Conservation (phyloP, 2,329 filamentous ascomycete species). For the Spiromastix sp. region DNA sequence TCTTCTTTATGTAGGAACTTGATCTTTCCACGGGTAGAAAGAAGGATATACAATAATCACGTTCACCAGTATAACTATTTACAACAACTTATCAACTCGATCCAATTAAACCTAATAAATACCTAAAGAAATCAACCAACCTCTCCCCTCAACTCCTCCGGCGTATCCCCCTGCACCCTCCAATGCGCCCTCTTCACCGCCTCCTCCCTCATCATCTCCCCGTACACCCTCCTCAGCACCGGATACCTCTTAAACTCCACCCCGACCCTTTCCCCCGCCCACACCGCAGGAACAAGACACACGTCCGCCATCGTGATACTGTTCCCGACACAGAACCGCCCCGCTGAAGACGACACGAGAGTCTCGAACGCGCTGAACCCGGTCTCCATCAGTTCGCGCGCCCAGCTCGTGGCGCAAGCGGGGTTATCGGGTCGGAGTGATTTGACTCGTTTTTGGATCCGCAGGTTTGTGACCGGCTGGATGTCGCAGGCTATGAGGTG, state of each 20-base stretch:
- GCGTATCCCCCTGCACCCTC: constrained; percentile 45
- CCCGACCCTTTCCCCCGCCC: constrained; percentile 46
- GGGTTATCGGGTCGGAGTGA: constrained; percentile 29
- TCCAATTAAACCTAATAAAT: neutral
- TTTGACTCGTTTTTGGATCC: constrained; percentile 41
- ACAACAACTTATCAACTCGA: neutral
- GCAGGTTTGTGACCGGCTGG: constrained; percentile 51
- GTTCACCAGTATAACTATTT: neutral
- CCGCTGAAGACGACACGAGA: constrained; percentile 25
- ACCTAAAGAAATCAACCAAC: neutral
- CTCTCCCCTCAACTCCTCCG: constrained; percentile 32
- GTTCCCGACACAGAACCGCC: constrained; percentile 47
- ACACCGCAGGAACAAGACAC: constrained; percentile 47
- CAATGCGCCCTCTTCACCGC: constrained; percentile 46
- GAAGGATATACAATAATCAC: too few species aligned
- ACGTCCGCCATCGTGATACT: constrained; percentile 48
- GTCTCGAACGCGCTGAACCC: constrained; percentile 50
- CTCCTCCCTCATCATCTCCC: constrained; percentile 37
- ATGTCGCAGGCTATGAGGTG: constrained; percentile 47
- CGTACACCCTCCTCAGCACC: constrained; percentile 36
- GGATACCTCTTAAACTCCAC: constrained; percentile 44
- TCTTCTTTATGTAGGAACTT: too few species aligned
- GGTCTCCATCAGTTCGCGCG: constrained; percentile 39
- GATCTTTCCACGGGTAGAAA: too few species aligned
- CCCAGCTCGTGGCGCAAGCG: constrained; percentile 37